Percentiles rank a stretch among this genome's conserved stretches.
Evolutionary conservation across 495 filamentous ascomycete species (phyloP).

Genomic region (Neurospora tetrasperma): DNA sequence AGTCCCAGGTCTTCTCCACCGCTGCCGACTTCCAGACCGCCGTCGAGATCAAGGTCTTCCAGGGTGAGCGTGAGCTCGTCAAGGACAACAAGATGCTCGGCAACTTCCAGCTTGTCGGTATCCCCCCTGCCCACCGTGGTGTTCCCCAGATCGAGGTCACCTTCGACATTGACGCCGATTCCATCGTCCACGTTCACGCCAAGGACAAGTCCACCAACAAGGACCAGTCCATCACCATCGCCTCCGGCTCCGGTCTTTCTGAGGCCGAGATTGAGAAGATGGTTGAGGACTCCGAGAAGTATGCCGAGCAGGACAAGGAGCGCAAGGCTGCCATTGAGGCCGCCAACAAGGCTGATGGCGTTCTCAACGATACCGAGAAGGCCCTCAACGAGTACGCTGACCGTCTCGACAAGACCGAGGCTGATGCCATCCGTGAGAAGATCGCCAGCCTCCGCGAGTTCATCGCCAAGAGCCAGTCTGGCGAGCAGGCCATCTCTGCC

Average conservation of each 20-base stretch:
- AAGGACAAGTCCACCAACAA: slow-evolving; percentile 99
- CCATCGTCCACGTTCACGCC: slow-evolving; percentile 96
- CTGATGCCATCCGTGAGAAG: slow-evolving; percentile 87
- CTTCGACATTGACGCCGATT: slow-evolving; percentile 99
- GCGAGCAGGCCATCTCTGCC: slow-evolving; percentile 73
- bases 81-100: slow-evolving; percentile 98
- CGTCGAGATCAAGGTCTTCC: slow-evolving; percentile 99
- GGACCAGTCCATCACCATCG: slow-evolving; percentile 99
- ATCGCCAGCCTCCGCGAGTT: slow-evolving; percentile 80
- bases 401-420: slow-evolving; percentile 93
- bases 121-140: slow-evolving; percentile 94
- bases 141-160: slow-evolving; percentile 98
- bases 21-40: slow-evolving; percentile 98
- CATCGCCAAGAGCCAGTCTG: slow-evolving; percentile 87
- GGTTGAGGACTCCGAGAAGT: slow-evolving; percentile 96
- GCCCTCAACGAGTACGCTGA: slow-evolving; percentile 93
- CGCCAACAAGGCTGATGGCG: slow-evolving; percentile 93
- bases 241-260: slow-evolving; percentile 94
- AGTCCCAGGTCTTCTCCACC: slow-evolving; percentile 97
- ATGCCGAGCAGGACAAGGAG: slow-evolving; percentile 90
- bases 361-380: slow-evolving; percentile 96
- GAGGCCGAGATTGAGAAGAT: slow-evolving; percentile 90
- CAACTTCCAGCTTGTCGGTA: slow-evolving; percentile 99
- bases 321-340: slow-evolving; percentile 90
- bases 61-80: slow-evolving; percentile 99